Percentiles rank a stretch among this genome's conserved stretches.
Evolutionary conservation across 768 basidiomycete genomes (phyloP).

Genomic region (Tricholomella constricta): DNA sequence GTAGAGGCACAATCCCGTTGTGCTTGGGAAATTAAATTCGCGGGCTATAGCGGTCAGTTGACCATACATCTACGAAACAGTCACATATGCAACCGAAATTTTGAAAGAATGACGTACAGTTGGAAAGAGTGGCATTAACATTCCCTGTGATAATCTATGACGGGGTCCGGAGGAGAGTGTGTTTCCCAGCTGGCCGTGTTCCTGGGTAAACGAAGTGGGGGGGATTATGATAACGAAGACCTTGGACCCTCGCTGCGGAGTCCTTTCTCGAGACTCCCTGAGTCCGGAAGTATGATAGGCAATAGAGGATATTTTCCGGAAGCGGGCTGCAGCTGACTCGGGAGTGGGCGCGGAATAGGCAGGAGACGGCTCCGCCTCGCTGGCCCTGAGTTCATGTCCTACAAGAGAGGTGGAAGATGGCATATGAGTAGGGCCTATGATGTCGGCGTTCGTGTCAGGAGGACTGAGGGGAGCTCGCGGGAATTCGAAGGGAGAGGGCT

Average conservation of each 20-base stretch:
- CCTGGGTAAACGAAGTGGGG: constrained; percentile 55
- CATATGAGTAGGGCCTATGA: constrained; percentile 14
- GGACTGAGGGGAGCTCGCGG: constrained; percentile 42
- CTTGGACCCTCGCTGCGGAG: constrained; percentile 40
- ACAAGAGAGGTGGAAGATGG: constrained; percentile 7
- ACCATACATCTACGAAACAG: constrained; percentile 58
- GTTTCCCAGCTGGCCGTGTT: constrained; percentile 60
- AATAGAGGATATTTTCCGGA: constrained; percentile 51
- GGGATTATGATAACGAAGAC: constrained; percentile 71
- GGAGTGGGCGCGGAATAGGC: constrained; percentile 21
- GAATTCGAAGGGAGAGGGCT: constrained; percentile 48
- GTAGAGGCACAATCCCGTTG: constrained; percentile 77
- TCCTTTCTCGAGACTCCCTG: constrained; percentile 46
- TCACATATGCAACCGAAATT: not conserved
- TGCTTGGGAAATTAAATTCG: constrained; percentile 82
- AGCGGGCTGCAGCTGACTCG: constrained; percentile 35
- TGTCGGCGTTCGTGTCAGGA: constrained; percentile 39
- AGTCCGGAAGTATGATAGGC: constrained; percentile 53
- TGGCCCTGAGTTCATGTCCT: constrained; percentile 15
- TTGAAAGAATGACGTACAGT: constrained; percentile 45
- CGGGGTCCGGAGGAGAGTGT: constrained; percentile 59
- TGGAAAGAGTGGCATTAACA: constrained; percentile 74
- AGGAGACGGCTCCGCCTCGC: constrained; percentile 7
- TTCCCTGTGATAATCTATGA: constrained; percentile 64
- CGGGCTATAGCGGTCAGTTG: constrained; percentile 79